Base-by-base conservation (phyloP, 2,329 filamentous ascomycete genomes). In the Helminthosporium solani region DNA sequence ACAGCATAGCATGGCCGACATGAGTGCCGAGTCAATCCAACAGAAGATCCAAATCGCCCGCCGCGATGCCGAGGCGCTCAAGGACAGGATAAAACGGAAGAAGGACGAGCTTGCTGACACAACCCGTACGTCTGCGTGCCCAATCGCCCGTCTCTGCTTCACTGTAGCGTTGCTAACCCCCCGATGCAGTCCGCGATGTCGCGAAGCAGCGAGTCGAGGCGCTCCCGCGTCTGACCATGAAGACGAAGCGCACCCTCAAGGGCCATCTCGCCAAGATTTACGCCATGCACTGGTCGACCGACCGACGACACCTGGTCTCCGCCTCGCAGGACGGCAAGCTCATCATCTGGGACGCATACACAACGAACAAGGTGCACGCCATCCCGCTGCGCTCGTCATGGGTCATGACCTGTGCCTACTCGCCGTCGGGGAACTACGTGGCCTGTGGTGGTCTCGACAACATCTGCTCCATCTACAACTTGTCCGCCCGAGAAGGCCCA, bases 341-440 rank as follows among this genome's bases (percentile, higher is more conserved):
- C 60, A 99, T 99, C 74, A 97, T 99, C 70, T 99, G 94, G 94
- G 94, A 99, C 73, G 94, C 94, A 49, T 99, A 99, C 78, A 97
- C 92, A 57, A 97, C 94, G 53, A 97, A 99, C 81, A 99, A 99
- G 75, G 94, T 99, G 52, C 94, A 99, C 75, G 94, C 94, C 71
- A 97, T 99, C 63, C 94, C 94, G 27, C 81, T 99, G 48, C 86
- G 94, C 56, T 97, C 94, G 12, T 99, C 94, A 12, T 99, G 94
- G 94, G 94, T 99, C 74, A 99, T 99, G 94, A 99, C 94, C 57
- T 99, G 94, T 81, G 94, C 94, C 68, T 99, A 99, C 73, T 92
- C 94, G 51, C 94, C 94, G 11, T 96, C 90, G 68, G 94, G 94
- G 46, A 99, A 99, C 78, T 99, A 92, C 70, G 94, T 99, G 48